Evolutionary conservation across 2,329 filamentous ascomycete genomes (phyloP).

Genomic region (Aureobasidium sp.): DNA sequence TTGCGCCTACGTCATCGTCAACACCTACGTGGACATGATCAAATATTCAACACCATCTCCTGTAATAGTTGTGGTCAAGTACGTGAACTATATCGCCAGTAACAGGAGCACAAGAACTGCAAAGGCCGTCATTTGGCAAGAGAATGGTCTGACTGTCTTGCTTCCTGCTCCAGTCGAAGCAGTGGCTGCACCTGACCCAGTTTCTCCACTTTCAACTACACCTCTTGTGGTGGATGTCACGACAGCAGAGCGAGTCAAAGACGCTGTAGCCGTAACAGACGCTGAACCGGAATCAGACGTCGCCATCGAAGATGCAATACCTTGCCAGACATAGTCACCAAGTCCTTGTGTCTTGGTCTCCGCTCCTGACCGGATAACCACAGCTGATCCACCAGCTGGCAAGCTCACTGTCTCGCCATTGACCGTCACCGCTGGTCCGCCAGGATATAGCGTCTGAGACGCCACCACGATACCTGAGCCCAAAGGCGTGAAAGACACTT

Average conservation of each 20-base stretch:
- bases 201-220: too few relatives aligned
- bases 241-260: too few relatives aligned
- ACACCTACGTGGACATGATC: neutral
- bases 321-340: neutral
- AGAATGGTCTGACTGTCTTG: too few relatives aligned
- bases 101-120: too few relatives aligned
- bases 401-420: slow-evolving; percentile 20
- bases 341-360: neutral
- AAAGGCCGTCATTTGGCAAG: too few relatives aligned
- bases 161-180: too few relatives aligned
- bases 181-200: too few relatives aligned
- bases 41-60: too few relatives aligned
- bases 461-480: neutral
- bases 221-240: neutral
- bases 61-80: too few relatives aligned
- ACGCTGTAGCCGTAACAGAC: neutral
- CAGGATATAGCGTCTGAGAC: slow-evolving; percentile 11
- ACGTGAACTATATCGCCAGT: too few relatives aligned
- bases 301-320: neutral
- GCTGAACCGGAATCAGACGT: neutral
- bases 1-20: neutral
- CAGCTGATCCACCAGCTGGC: neutral
- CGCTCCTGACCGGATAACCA: neutral
- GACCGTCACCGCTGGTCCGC: slow-evolving; percentile 26
- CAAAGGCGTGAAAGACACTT: neutral